These are phyloP conservation scores for Polytrichum formosum DNA, from an alignment of 225 moss, liverwort and hornwort genomes.

Conservation along the genomic window DNA sequence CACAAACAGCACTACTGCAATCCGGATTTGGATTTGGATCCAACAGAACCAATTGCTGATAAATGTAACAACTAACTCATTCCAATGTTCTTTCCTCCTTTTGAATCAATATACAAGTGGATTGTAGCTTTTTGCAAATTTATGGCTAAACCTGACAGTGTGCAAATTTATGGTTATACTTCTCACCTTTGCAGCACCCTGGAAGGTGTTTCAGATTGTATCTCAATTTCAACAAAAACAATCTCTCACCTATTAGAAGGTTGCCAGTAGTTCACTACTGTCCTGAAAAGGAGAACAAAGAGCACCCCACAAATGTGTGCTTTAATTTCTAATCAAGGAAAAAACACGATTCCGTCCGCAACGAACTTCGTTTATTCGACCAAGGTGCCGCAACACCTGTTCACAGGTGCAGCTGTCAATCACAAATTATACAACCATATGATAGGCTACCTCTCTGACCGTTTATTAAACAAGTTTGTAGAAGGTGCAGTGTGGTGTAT, in stretches of 20 bases:
- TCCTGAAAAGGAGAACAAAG: background rate
- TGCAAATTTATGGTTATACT: background rate
- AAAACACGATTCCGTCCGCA: constrained; percentile 75
- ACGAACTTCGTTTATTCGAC: constrained; percentile 77
- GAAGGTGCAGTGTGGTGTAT: background rate
- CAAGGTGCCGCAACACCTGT: constrained; percentile 86
- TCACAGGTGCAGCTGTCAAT: constrained; percentile 5
- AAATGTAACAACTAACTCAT: no score
- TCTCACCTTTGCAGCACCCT: background rate
- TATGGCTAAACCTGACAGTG: no score
- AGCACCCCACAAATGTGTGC: background rate
- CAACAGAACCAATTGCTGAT: no score
- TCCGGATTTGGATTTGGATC: no score
- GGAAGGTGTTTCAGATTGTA: background rate
- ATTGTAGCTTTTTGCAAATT: no score
- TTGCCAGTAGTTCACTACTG: background rate
- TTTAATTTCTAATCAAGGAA: constrained; percentile 47
- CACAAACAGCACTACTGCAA: no score
- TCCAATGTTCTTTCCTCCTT: no score
- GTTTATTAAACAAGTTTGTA: background rate
- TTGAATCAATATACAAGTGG: no score
- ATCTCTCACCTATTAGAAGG: no score
- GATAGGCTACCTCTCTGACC: background rate
- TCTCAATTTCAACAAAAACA: no score
- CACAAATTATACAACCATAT: background rate